Base-by-base conservation (phyloP, 176 grass and related monocot species). In the Eremochloa ophiuroides region DNA sequence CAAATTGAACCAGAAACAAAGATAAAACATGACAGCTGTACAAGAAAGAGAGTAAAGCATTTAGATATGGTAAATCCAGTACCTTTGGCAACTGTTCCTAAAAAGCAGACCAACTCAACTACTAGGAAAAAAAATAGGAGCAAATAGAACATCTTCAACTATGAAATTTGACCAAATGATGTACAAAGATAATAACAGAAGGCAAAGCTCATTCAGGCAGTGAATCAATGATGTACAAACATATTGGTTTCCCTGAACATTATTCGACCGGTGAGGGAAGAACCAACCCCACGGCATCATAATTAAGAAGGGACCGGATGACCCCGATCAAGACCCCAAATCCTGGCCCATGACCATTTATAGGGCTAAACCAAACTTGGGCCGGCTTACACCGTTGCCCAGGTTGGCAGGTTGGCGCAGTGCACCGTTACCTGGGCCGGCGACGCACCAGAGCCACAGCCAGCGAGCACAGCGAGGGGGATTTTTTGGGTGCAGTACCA, bases 141-240 rank as follows among this genome's bases (percentile, higher is more conserved):
- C 26, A 80, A 81, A 69, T 18, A 40, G 18, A 69, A 75, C 71
- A 82, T 16, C 65, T 64, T 87, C 28, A 43, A 29, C 55, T 20
- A 64, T 50, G 58, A 27, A 82, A 74, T 39, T 73, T 53, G 18
- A 31, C 18, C 20, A 27, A 66, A 73, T 55, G 17, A 26, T 23
- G 17, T 18, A 64, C 1, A 53, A 64, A 26, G 73, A 33, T 1
- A 77, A 29, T 18, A 51, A 77, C 53, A 8, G n/a, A 79, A 66
- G 14, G 33, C 20, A 28, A 74, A 61, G 17, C 1, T 51, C 25
- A 75, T 69, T 77, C 66, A 66, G 47, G 58, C 7, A 37, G 71
- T 77, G 30, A 71, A 59, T 75, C 20, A 26, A 5, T 15, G 28
- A 1, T 75, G 10, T 43, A 72, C 9, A 0, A 34, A 35, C 61